Evolutionary conservation across 73 alveolate genomes (phyloP).

Genomic region (Urostyla sp.): DNA sequence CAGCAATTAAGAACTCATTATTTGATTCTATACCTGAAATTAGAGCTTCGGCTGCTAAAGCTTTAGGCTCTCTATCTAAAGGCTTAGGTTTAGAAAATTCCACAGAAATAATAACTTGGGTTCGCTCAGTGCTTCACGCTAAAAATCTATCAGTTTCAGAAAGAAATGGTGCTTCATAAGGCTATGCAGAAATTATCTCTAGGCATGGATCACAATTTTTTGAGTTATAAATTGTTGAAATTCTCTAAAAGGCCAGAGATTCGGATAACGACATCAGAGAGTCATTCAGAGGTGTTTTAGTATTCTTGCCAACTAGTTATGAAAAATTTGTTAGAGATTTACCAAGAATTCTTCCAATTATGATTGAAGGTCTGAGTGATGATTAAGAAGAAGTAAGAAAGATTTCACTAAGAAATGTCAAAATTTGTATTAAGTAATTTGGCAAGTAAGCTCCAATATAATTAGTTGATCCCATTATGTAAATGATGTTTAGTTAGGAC

Average conservation of each 20-base stretch:
- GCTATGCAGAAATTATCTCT: slow-evolving; percentile 79
- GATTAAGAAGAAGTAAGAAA: slow-evolving; percentile 76
- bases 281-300: slow-evolving; percentile 71
- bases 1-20: slow-evolving; percentile 78
- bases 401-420: slow-evolving; percentile 78
- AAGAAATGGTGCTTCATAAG: slow-evolving; percentile 84
- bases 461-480: slow-evolving; percentile 70
- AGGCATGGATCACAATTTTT: slow-evolving; percentile 69
- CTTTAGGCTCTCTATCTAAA: slow-evolving; percentile 74
- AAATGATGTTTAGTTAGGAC: slow-evolving; percentile 70
- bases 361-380: slow-evolving; percentile 79
- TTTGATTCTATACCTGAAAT: slow-evolving; percentile 86
- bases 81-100: slow-evolving; percentile 76
- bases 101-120: slow-evolving; percentile 60
- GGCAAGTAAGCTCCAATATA: slow-evolving; percentile 67
- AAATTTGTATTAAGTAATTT: slow-evolving; percentile 74
- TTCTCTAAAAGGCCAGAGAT: slow-evolving; percentile 41
- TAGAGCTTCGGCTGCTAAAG: slow-evolving; percentile 79
- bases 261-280: slow-evolving; percentile 65
- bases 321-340: slow-evolving; percentile 71
- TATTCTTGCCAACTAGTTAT: slow-evolving; percentile 73
- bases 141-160: slow-evolving; percentile 55
- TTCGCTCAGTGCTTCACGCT: slow-evolving; percentile 24
- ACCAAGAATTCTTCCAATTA: slow-evolving; percentile 70
- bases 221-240: slow-evolving; percentile 45